These are phyloP conservation scores for Clonostachys solani DNA, from an alignment of 2,329 filamentous ascomycete species.

Conservation along the genomic window DNA sequence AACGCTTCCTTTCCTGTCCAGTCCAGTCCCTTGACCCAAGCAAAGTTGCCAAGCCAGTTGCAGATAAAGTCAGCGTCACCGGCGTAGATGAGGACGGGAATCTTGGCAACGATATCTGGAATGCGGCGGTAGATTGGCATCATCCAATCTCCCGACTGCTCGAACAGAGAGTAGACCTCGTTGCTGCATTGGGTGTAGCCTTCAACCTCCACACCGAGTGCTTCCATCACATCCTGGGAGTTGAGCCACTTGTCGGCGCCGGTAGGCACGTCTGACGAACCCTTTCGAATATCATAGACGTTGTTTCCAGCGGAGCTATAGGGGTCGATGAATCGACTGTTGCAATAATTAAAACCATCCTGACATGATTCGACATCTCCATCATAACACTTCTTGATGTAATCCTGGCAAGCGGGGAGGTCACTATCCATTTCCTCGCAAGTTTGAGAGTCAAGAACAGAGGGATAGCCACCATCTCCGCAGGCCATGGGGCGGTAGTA, in stretches of 20 bases:
- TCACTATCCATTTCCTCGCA: conserved; percentile 91
- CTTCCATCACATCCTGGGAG: conserved; percentile 74
- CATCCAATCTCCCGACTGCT: conserved; percentile 98
- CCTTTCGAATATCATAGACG: conserved; percentile 80
- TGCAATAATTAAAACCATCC: conserved; percentile 95
- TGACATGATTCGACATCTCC: conserved; percentile 87
- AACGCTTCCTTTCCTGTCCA: conserved; percentile 85
- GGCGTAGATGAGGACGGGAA: conserved; percentile 92
- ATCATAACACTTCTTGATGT: conserved; percentile 91
- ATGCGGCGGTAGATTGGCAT: conserved; percentile 93
- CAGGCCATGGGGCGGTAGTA: conserved; percentile 98
- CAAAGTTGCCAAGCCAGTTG: conserved; percentile 98
- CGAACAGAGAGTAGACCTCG: conserved; percentile 97
- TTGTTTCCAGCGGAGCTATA: conserved; percentile 94
- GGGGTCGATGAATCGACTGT: conserved; percentile 90
- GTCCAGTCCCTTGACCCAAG: conserved; percentile 90
- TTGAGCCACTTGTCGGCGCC: conserved; percentile 85
- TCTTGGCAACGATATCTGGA: conserved; percentile 80
- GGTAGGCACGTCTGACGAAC: conserved; percentile 73
- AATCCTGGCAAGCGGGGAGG: conserved; percentile 79
- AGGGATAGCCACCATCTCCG: conserved; percentile 88
- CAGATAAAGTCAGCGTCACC: conserved; percentile 86
- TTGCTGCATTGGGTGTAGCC: conserved; percentile 96
- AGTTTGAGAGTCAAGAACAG: conserved; percentile 71
- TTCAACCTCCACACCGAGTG: conserved; percentile 83